Evolutionary conservation across 805 yeast species (phyloP), one percentile per base, ranked within the genome.

Genomic region (Wickerhamiella bombiphila): DNA sequence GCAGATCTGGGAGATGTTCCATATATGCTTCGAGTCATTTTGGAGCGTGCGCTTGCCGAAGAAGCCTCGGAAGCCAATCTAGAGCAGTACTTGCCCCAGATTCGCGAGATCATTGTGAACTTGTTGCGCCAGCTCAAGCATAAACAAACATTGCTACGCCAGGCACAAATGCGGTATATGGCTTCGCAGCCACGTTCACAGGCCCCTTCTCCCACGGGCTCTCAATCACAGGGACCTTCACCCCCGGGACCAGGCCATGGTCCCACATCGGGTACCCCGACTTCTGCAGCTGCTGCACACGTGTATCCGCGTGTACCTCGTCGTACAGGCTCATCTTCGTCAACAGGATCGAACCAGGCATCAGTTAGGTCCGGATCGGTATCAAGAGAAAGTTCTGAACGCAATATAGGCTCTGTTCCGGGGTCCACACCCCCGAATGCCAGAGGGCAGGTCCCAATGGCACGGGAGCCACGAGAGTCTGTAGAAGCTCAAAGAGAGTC

Each of bases 1-100:
- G 45, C 43, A 9, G 94, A 83, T 53, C 61, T 91, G 20, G 91
- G 94, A 1, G 94, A 88, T 52, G 94, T 91, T 1, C 97, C 98
- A 0, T 76, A 70, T 41, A 72, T 77, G 11, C 61, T 91, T 25
- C 65, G 98, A 37, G 66, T 68, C 4, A 81, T 91, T 2, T 59
- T 91, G 32, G 98, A 91, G 52, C 76, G 76, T 35, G 93, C 97
- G 0, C 61, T 91, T 4, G 73, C 93, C 39, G 83, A 80, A 48
- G 72, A 76, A 8, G 93, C 94, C 0, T 76, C 91, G 3, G 93
- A 80, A 49, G 80, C 74, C 38, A 78, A 79, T 30, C 63, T 86
- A 39, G 94, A 86, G 46, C 57, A 68, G 44, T 88, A 77, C 53
- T 63, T 85, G 32, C 97, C 97, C 0, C 70, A 71, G 40, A 83